Evolutionary conservation across 305 asterid genomes (phyloP).

Genomic region (Fraxinus angustifolia): DNA sequence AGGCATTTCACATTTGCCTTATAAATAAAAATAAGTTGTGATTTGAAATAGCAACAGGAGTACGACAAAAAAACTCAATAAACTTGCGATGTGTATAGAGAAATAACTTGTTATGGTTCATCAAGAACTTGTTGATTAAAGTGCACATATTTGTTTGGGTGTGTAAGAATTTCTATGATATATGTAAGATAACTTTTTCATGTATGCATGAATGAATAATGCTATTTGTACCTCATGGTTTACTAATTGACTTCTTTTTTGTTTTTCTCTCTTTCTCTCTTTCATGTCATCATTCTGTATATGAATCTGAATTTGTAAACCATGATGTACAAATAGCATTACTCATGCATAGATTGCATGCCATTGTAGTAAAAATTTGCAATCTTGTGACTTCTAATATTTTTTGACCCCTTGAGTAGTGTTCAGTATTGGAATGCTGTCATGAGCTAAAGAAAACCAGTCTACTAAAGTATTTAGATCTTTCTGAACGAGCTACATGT

Average conservation of each 20-base stretch:
- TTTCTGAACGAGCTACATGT: background rate
- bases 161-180: background rate
- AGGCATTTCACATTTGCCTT: background rate
- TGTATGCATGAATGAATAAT: background rate
- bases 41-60: background rate
- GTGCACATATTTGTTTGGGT: background rate
- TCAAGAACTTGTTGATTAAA: background rate
- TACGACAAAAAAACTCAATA: background rate
- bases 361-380: background rate
- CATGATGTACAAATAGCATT: background rate
- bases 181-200: background rate
- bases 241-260: too few relatives aligned
- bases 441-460: background rate
- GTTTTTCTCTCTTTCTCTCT: too few relatives aligned
- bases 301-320: too few relatives aligned
- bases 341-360: background rate
- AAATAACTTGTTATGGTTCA: background rate
- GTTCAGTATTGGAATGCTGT: background rate
- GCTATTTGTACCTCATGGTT: background rate
- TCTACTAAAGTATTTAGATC: constrained; percentile 3
- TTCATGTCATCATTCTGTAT: too few relatives aligned
- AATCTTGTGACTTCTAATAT: background rate
- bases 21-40: background rate
- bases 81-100: background rate
- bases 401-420: background rate